These are phyloP conservation scores for Erucastrum elatum DNA, from an alignment of 345 rosid genomes.

Conservation along the genomic window DNA sequence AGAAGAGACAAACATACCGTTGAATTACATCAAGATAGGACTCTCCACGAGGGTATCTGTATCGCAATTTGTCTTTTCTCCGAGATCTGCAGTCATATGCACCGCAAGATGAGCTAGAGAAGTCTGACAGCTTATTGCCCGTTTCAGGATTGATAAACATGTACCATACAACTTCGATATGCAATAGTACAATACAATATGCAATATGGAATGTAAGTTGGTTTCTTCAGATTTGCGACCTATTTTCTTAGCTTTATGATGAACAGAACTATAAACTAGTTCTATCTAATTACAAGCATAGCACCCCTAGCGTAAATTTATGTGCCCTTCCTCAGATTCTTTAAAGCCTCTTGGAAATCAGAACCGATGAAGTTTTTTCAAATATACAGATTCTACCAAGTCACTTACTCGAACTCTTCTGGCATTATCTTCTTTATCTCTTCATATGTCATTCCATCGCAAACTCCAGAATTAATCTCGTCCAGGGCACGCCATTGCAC, in stretches of 20 bases:
- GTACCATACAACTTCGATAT: background rate
- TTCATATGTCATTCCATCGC: conserved; percentile 99
- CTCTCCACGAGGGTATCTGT: conserved; percentile 98
- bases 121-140: conserved; percentile 12
- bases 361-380: background rate
- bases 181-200: background rate
- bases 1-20: conserved; percentile 50
- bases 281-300: background rate
- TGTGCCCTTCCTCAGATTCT: background rate
- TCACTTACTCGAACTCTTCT: conserved; percentile 88
- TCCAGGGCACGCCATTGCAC: conserved; percentile 99
- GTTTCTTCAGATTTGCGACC: background rate
- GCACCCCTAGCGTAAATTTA: background rate
- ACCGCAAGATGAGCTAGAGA: conserved; percentile 24
- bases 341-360: background rate
- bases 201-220: background rate
- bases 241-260: conserved; percentile 10
- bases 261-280: background rate
- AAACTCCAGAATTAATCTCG: conserved; percentile 97
- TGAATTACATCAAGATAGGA: conserved; percentile 99
- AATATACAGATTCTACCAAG: background rate
- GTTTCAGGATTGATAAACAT: conserved; percentile 5
- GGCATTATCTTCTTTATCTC: conserved; percentile 92
- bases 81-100: conserved; percentile 59
- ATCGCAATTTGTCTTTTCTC: conserved; percentile 86